Base-by-base conservation (phyloP, 1,284 basidiomycete species). In the Puccinia hordei region DNA sequence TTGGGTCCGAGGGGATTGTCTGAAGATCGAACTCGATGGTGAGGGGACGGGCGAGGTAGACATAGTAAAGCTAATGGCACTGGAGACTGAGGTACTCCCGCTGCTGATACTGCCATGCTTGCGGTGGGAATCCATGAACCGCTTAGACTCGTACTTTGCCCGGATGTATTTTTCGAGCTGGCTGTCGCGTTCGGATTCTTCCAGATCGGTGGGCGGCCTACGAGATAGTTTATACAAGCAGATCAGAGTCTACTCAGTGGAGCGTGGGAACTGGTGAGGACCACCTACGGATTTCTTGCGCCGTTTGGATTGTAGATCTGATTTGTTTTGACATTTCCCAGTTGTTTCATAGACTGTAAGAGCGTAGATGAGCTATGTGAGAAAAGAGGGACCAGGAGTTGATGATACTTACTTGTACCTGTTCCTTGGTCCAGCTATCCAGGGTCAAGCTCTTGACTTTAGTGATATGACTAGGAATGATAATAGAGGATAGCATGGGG, bases 161-260 rank as follows among this genome's bases (percentile, higher is more conserved):
- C 86, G 83, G 24, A 86, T 85, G 82, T 84, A 86, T 74, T 83
- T 83, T 71, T 86, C 86, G 24, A 86, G 82, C 57, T 86, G 84
- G 69, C 84, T 85, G 27, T 85, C 85, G 17, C 85, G 81, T 61
- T 86, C 85, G 69, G 83, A 84, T 81, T 85, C 85, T 46, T 85
- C 84, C 59, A 86, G 82, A 17, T 85, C 83, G 5, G 85, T 83
- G 0, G 86, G 86, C n/a, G 85, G 86, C 2, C 85, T 83, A 68
- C n/a, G n/a, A n/a, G n/a, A n/a, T n/a, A 27, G 33, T 30, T 12
- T 22, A 63, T 13, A 75, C 38, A 1, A 22, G 35, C 27, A 10
- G 24, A 55, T 4, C 2, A 24, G 53, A 30, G 27, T n/a, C n/a
- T n/a, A n/a, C n/a, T n/a, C n/a, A 27, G 19, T 6, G 49, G 53